Conservation (phyloP, 345 rosid genomes). For the Isatis tinctoria region DNA sequence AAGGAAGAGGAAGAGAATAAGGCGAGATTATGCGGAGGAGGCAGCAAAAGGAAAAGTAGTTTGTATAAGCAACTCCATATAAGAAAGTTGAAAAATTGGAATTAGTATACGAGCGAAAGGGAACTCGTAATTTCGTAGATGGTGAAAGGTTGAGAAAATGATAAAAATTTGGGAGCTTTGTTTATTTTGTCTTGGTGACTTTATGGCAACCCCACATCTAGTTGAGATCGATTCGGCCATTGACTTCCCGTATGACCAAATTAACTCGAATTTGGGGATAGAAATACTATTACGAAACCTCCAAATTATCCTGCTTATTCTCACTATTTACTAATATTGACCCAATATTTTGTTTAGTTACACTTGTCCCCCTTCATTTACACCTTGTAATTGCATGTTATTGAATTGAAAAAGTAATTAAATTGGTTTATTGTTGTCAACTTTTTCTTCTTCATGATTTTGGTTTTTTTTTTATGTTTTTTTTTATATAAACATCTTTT, state of each 20-base stretch:
- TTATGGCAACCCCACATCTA: neutral
- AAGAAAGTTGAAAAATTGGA: conserved; percentile 10
- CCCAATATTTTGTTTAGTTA: neutral
- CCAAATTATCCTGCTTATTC: neutral
- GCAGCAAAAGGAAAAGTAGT: neutral
- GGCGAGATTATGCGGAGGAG: neutral
- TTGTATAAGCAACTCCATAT: conserved; percentile 7
- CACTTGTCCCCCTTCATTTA: neutral
- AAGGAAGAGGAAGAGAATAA: conserved; percentile 7
- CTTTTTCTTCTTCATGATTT: too few relatives aligned
- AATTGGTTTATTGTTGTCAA: too few relatives aligned
- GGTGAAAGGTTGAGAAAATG: conserved; percentile 12
- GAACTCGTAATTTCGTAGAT: conserved; percentile 23
- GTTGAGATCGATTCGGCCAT: neutral
- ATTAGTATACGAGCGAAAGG: neutral
- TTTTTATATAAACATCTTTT: too few relatives aligned
- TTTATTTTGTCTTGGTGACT: neutral
- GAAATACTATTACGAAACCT: neutral
- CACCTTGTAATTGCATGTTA: too few relatives aligned
- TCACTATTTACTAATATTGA: neutral
- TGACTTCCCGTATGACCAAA: conserved; percentile 9
- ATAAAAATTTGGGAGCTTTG: neutral
- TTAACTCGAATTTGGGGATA: conserved; percentile 1
- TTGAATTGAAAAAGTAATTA: too few relatives aligned
- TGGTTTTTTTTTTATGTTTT: too few relatives aligned